These are phyloP conservation scores for Solanum ossicruentum DNA, from an alignment of 257 asterid species.

Conservation along the genomic window DNA sequence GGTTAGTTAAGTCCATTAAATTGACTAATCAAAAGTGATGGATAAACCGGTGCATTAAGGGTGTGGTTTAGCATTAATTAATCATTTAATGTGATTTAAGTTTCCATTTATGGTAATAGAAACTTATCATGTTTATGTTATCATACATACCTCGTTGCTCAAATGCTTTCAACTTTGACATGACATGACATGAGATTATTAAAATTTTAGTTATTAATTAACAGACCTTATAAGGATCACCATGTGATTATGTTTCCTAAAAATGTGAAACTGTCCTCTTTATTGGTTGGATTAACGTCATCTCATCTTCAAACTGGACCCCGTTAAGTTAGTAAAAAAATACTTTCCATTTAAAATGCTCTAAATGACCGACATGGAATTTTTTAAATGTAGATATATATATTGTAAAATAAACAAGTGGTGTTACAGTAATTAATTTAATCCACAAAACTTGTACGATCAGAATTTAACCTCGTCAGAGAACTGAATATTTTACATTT, in stretches of 20 bases:
- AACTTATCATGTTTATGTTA: slow-evolving; percentile 4
- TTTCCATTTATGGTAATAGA: slow-evolving; percentile 21
- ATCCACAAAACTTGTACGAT: neutral
- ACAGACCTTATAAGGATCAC: slow-evolving; percentile 28
- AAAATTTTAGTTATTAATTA: slow-evolving; percentile 25
- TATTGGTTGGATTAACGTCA: slow-evolving; percentile 27
- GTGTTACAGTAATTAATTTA: neutral
- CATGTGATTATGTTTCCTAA: slow-evolving; percentile 63
- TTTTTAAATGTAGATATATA: neutral
- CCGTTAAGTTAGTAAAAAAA: slow-evolving; percentile 9
- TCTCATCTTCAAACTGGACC: slow-evolving; percentile 26
- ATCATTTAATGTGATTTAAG: slow-evolving; percentile 20
- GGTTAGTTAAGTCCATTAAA: neutral
- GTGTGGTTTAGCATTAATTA: neutral
- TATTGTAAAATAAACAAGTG: neutral
- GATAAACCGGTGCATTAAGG: neutral
- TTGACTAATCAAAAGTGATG: neutral
- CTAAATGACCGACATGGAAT: slow-evolving; percentile 24
- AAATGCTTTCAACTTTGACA: neutral
- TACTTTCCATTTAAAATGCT: slow-evolving; percentile 15
- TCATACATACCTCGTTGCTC: neutral
- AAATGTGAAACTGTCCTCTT: slow-evolving; percentile 28
- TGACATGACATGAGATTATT: slow-evolving; percentile 35
- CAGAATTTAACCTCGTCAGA: neutral
- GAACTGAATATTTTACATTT: neutral